phyloP scores from a whole-genome alignment of 2,329 filamentous ascomycete species.

The Venturia pyrina region DNA sequence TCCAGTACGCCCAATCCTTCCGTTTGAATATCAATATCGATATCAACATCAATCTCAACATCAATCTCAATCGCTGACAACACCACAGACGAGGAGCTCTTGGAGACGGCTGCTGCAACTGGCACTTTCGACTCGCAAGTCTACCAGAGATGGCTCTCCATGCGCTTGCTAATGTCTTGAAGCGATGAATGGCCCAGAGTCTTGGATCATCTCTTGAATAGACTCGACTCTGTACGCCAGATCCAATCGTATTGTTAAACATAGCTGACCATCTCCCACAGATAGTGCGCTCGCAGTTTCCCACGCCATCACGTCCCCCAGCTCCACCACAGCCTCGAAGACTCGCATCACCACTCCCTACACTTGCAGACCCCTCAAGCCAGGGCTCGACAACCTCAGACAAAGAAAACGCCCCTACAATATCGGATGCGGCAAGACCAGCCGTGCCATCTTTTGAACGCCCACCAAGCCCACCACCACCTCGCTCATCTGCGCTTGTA shows the following conservation, averaged over 20 bases:
- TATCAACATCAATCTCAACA: no score
- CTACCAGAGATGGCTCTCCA: not conserved
- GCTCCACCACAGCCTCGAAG: constrained; percentile 32
- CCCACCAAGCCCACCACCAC: not conserved
- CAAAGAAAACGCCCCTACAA: constrained; percentile 57
- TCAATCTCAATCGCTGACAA: not conserved
- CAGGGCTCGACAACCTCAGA: constrained; percentile 47
- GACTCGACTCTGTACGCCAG: constrained; percentile 51
- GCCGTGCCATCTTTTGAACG: constrained; percentile 34
- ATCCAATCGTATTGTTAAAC: no score
- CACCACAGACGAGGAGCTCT: constrained; percentile 35
- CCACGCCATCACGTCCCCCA: constrained; percentile 51
- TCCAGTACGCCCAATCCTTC: not conserved
- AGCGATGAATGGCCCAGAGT: constrained; percentile 62
- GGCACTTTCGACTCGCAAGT: constrained; percentile 50
- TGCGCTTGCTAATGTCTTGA: constrained; percentile 23
- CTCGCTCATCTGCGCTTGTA: constrained; percentile 2
- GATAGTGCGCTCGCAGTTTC: constrained; percentile 69
- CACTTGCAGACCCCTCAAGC: constrained; percentile 18
- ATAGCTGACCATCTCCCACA: constrained; percentile 25
- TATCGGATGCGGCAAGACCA: constrained; percentile 28
- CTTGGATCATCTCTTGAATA: constrained; percentile 53
- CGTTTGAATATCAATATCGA: no score
- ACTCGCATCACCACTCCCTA: constrained; percentile 21
- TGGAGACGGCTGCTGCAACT: constrained; percentile 47